Base-by-base conservation (phyloP, 2,329 filamentous ascomycete species). In the Daldinia eschscholtzii region DNA sequence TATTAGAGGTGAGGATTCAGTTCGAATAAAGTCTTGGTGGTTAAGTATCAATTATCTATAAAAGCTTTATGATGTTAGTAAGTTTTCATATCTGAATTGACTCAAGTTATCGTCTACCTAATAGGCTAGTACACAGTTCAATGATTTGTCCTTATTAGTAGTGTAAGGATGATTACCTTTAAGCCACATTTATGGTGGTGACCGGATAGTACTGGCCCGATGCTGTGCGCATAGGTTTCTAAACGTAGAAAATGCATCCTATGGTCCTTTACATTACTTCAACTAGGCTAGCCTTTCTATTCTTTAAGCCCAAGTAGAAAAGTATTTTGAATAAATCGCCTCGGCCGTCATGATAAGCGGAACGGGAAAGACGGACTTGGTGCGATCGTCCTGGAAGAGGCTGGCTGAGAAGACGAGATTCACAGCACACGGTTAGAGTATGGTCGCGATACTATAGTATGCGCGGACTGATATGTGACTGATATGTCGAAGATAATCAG, bases 401-500 rank as follows among this genome's bases (percentile, higher is more conserved):
- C 28, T 61, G 20, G 39, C 53, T 35, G 18, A 57, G 39, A 55
- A 26, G 20, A 33, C 7, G 42, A 53, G 41, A 44, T 55, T 55
- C 53, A 30, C 33, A 53, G 39, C 53, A 50, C 30, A 18, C 23
- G 42, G 41, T 57, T 60, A 56, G 53, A 57, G 37, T 28, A 33
- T 50, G 18, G 37, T 13, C 41, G 50, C 46, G 23, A 44, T 20
- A 53, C 18, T 42, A 20, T 58, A 57, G 44, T 30, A 33, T 56
- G 26, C n/a, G 20, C 28, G 28, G 46, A 57, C 26, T 42, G 18
- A 46, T 44, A 60, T 59, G 41, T 35, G 46, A 57, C 26, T 42
- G 18, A 39, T 44, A 60, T 59, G 23, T 42, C n/a, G 59, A 57
- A 37, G 42, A 57, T 57, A 57, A 61, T 59, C 28, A 44, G 63